A percentile compares a stretch with the other conserved stretches of the same genome.
phyloP scores from a whole-genome alignment of 1,284 basidiomycete species.

The Austroboletus niveus region DNA sequence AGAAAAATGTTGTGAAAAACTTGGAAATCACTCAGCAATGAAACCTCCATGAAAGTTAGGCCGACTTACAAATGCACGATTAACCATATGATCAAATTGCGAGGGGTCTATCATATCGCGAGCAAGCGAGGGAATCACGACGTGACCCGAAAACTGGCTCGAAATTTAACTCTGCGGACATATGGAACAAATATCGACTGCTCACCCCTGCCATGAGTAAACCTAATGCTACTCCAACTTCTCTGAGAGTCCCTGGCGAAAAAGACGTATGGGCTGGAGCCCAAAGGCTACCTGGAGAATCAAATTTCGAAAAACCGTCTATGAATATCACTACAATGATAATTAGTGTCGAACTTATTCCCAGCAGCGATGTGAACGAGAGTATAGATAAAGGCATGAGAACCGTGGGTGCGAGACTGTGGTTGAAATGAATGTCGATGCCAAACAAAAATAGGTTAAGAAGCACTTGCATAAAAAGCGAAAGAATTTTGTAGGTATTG shows the following conservation, averaged over 20 bases:
- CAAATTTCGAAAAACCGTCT: conserved; percentile 81
- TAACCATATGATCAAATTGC: conserved; percentile 81
- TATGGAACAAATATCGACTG: conserved; percentile 6
- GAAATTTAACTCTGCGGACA: not conserved
- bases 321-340: conserved; percentile 80
- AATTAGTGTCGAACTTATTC: conserved; percentile 76
- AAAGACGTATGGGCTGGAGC: conserved; percentile 71
- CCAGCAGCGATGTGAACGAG: conserved; percentile 83
- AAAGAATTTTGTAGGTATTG: conserved; percentile 74
- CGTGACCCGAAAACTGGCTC: conserved; percentile 83
- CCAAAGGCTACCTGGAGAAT: conserved; percentile 82
- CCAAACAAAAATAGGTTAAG: not conserved
- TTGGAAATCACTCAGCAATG: conserved; percentile 31
- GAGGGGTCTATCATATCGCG: conserved; percentile 87
- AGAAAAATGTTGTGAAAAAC: conserved; percentile 77
- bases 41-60: not conserved
- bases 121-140: conserved; percentile 87
- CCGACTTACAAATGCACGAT: conserved; percentile 72
- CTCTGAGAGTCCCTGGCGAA: conserved; percentile 52
- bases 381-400: conserved; percentile 83
- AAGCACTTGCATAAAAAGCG: conserved; percentile 63
- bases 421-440: conserved; percentile 3
- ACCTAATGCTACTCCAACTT: conserved; percentile 79
- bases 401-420: conserved; percentile 76
- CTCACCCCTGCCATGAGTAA: conserved; percentile 93